Conservation (phyloP, 441 rosid species). For the Populus trichocarpa region DNA sequence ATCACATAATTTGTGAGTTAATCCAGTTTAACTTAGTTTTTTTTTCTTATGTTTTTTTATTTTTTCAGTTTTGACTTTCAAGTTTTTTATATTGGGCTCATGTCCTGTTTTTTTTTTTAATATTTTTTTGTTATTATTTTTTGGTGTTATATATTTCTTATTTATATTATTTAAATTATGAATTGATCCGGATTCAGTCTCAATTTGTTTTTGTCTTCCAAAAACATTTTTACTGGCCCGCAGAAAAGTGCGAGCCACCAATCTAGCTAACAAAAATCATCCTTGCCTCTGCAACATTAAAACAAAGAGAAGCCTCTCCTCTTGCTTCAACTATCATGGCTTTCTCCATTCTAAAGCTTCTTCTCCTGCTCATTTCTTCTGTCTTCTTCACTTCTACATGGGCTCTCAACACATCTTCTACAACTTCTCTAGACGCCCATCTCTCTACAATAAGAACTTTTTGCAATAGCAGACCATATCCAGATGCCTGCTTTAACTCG, state of each 20-base stretch:
- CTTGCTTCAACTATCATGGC: slow-evolving; percentile 36
- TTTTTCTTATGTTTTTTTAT: too few relatives aligned
- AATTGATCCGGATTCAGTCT: background rate
- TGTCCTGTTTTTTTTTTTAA: too few relatives aligned
- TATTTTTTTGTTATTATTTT: too few relatives aligned
- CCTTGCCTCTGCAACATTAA: background rate
- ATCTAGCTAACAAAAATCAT: background rate
- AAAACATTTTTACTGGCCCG: background rate
- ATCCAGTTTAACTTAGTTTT: too few relatives aligned
- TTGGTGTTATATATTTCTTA: too few relatives aligned
- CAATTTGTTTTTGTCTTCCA: background rate
- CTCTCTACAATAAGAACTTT: slow-evolving; percentile 34
- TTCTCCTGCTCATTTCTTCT: slow-evolving; percentile 28
- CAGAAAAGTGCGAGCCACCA: background rate
- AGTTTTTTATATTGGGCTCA: too few relatives aligned
- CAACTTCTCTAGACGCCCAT: slow-evolving; percentile 29
- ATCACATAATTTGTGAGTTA: too few relatives aligned
- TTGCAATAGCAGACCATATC: slow-evolving; percentile 59
- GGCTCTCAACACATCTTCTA: slow-evolving; percentile 20
- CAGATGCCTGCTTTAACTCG: slow-evolving; percentile 62
- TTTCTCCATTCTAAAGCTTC: slow-evolving; percentile 19
- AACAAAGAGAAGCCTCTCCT: slow-evolving; percentile 7
- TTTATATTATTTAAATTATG: too few relatives aligned
- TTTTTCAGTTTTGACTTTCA: too few relatives aligned
- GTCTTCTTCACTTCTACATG: slow-evolving; percentile 27